Percentiles rank a stretch among this genome's conserved stretches.
phyloP scores from a whole-genome alignment of 345 rosid genomes.

The Salix brachista region DNA sequence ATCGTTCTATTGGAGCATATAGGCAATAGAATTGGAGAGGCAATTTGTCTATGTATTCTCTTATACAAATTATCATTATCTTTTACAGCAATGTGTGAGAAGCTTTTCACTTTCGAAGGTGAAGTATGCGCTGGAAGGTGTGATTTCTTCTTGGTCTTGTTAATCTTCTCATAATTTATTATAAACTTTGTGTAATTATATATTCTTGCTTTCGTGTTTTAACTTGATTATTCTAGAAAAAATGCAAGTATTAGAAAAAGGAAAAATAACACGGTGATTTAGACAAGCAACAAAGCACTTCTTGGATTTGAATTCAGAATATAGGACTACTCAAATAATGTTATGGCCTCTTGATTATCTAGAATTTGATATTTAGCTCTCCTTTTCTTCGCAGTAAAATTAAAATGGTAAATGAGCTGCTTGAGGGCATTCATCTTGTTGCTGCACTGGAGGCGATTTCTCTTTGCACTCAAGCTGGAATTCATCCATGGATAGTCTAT shows the following conservation, averaged over 20 bases:
- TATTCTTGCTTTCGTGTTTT: not conserved
- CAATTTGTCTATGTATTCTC: constrained; percentile 7
- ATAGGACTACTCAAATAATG: no score
- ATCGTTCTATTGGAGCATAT: not conserved
- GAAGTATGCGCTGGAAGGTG: constrained; percentile 87
- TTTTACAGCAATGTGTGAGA: constrained; percentile 68
- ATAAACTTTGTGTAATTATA: not conserved
- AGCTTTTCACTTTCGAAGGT: constrained; percentile 64
- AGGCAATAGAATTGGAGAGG: not conserved
- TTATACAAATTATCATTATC: constrained; percentile 12
- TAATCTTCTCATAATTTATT: not conserved
- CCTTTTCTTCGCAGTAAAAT: constrained; percentile 49
- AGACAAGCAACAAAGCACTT: not conserved
- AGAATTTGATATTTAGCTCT: constrained; percentile 3
- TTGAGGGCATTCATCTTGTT: constrained; percentile 81
- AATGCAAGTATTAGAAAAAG: not conserved
- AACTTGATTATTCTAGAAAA: not conserved
- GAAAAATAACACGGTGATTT: not conserved
- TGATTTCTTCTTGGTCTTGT: constrained; percentile 20
- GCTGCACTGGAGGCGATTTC: constrained; percentile 89
- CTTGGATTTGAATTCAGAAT: no score
- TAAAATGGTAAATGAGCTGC: constrained; percentile 75
- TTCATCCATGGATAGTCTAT: constrained; percentile 92
- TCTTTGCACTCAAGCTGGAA: constrained; percentile 60
- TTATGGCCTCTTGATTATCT: not conserved